Evolutionary conservation across 2,329 filamentous ascomycete genomes (phyloP).

Genomic region (Cladophialophora bantiana): DNA sequence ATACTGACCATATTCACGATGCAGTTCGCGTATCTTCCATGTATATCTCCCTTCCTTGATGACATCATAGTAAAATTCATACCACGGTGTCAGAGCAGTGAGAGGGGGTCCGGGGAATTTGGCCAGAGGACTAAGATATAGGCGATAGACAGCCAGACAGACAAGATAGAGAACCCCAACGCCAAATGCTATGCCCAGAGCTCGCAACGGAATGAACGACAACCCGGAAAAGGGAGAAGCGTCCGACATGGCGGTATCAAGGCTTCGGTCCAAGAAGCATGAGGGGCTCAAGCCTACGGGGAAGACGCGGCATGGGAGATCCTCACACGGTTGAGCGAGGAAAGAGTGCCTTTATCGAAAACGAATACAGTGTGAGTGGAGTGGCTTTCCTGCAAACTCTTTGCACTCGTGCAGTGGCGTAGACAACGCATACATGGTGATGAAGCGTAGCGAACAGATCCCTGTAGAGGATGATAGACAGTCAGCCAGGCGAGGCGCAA

Average conservation of each 20-base stretch:
- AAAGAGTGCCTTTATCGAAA: not conserved
- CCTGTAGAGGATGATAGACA: not conserved
- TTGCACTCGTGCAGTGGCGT: not conserved
- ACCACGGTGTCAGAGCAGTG: conserved; percentile 42
- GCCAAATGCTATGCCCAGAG: conserved; percentile 4
- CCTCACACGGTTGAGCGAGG: not conserved
- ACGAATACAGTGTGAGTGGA: not conserved
- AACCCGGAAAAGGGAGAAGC: conserved; percentile 2
- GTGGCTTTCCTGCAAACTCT: not conserved
- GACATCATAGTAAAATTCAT: conserved; percentile 46
- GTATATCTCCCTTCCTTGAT: conserved; percentile 43
- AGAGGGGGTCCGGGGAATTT: conserved; percentile 46
- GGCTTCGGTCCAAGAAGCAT: not conserved
- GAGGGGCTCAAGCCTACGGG: not conserved
- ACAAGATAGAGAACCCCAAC: conserved; percentile 24
- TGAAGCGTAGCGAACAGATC: not conserved
- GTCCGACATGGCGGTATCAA: not conserved
- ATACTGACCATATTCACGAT: conserved; percentile 43
- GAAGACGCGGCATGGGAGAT: not conserved
- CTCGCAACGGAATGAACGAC: not conserved
- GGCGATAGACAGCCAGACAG: conserved; percentile 41
- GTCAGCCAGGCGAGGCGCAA: not conserved
- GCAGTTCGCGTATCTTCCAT: conserved; percentile 46
- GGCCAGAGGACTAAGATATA: conserved; percentile 44
- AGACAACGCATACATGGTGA: not conserved